Percentiles rank a stretch among this genome's conserved stretches.
Evolutionary conservation across 257 asterid species (phyloP).

Genomic region (Solanum appendiculatum): DNA sequence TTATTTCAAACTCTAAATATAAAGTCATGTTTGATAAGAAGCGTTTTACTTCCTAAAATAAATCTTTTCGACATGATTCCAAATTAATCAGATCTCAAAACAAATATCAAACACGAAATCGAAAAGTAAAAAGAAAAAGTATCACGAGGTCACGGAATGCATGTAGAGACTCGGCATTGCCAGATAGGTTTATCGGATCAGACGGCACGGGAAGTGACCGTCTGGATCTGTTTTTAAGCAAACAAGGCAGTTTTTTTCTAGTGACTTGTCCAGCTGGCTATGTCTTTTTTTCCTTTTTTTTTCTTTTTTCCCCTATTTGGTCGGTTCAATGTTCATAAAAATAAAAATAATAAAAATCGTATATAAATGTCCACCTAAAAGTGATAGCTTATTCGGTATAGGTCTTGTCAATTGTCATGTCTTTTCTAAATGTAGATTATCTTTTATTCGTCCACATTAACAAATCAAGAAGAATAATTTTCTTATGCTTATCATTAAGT

Average conservation of each 20-base stretch:
- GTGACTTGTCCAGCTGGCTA: background rate
- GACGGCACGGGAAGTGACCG: background rate
- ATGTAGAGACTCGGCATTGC: background rate
- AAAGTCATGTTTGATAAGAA: background rate
- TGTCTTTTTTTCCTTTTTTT: background rate
- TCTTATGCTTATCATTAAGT: background rate
- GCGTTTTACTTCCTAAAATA: background rate
- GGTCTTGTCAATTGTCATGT: background rate
- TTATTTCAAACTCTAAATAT: background rate
- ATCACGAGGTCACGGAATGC: background rate
- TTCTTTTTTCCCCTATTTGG: background rate
- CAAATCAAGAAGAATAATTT: background rate
- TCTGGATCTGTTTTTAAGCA: background rate
- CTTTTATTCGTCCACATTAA: background rate
- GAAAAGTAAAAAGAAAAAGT: rapidly evolving
- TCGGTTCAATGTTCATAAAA: background rate
- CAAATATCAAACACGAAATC: background rate
- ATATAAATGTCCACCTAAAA: background rate
- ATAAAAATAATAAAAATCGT: background rate
- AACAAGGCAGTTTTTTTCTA: background rate
- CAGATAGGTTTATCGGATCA: background rate
- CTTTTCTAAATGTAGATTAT: background rate
- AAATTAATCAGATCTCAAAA: rapidly evolving
- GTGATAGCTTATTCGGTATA: background rate
- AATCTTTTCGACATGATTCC: rapidly evolving